A percentile compares a stretch with the other conserved stretches of the same genome.
phyloP scores from a whole-genome alignment of 164 flowering plant genomes.

The Nymphaea colorata region DNA sequence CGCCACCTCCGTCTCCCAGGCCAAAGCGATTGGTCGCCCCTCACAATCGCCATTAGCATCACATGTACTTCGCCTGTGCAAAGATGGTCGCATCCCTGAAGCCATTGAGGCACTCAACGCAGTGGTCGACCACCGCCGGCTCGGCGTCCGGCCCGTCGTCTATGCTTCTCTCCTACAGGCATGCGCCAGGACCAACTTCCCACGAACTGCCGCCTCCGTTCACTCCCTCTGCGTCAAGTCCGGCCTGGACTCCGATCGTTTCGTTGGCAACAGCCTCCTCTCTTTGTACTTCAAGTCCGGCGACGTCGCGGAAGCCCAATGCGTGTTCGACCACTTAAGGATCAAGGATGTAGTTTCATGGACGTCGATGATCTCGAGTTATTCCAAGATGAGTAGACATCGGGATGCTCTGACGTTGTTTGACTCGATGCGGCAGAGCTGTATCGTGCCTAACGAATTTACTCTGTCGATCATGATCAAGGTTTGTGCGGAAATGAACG shows the following conservation, averaged over 20 bases:
- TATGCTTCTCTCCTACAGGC: conserved; percentile 72
- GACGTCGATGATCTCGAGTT: conserved; percentile 11
- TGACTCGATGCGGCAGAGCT: conserved; percentile 38
- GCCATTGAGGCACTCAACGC: conserved; percentile 45
- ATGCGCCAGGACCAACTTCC: conserved; percentile 29
- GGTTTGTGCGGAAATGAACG: conserved; percentile 51
- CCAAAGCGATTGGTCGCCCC: neutral
- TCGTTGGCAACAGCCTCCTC: conserved; percentile 67
- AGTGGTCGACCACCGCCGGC: conserved; percentile 2
- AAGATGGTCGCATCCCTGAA: conserved; percentile 21
- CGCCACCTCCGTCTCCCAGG: neutral
- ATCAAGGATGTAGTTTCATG: conserved; percentile 10
- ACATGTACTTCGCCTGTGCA: conserved; percentile 40
- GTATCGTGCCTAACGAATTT: conserved; percentile 59
- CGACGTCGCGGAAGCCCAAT: conserved; percentile 10
- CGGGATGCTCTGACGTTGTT: conserved; percentile 15
- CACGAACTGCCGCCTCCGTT: conserved; percentile 45
- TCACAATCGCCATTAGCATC: conserved; percentile 8
- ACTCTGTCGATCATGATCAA: conserved; percentile 64
- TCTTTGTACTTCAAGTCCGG: conserved; percentile 51
- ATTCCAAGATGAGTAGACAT: conserved; percentile 3
- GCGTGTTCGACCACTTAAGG: conserved; percentile 6
- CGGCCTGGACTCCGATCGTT: conserved; percentile 53
- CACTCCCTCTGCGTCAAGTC: conserved; percentile 60
- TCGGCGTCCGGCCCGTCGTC: conserved; percentile 30